phyloP scores from a whole-genome alignment of 495 filamentous ascomycete species.

The Alectoria sarmentosa region DNA sequence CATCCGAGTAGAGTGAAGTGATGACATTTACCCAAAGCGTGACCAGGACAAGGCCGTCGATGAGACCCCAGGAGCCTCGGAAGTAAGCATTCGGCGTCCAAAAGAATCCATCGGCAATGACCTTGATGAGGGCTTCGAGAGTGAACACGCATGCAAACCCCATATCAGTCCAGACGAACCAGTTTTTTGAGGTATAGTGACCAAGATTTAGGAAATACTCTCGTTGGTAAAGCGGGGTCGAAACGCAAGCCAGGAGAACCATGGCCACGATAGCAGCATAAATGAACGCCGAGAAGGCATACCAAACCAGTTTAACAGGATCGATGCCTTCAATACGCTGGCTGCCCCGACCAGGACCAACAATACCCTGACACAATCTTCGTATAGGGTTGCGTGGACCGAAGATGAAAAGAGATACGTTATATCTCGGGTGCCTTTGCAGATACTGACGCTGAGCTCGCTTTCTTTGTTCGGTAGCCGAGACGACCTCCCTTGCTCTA shows the following conservation, averaged over 20 bases:
- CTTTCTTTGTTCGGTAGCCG: constrained; percentile 72
- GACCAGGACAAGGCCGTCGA: constrained; percentile 86
- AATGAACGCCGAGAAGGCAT: constrained; percentile 85
- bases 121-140: constrained; percentile 82
- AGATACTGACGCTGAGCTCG: constrained; percentile 87
- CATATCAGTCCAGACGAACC: constrained; percentile 90
- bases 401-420: constrained; percentile 88
- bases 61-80: constrained; percentile 92
- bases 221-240: constrained; percentile 88
- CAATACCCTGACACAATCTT: constrained; percentile 77
- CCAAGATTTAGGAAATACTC: constrained; percentile 59
- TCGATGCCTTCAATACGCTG: constrained; percentile 80
- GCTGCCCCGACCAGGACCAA: constrained; percentile 81
- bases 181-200: constrained; percentile 54
- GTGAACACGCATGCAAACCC: constrained; percentile 86
- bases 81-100: constrained; percentile 98
- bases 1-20: constrained; percentile 69
- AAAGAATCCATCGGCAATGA: constrained; percentile 93
- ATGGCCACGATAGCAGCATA: constrained; percentile 94
- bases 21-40: constrained; percentile 95
- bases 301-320: constrained; percentile 85
- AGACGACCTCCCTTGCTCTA: constrained; percentile 85
- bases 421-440: constrained; percentile 79
- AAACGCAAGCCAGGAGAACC: constrained; percentile 91
- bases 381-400: constrained; percentile 66